These are phyloP conservation scores for Elongisporangium prolatum DNA, from an alignment of 352 stramenopile species.

Conservation along the genomic window DNA sequence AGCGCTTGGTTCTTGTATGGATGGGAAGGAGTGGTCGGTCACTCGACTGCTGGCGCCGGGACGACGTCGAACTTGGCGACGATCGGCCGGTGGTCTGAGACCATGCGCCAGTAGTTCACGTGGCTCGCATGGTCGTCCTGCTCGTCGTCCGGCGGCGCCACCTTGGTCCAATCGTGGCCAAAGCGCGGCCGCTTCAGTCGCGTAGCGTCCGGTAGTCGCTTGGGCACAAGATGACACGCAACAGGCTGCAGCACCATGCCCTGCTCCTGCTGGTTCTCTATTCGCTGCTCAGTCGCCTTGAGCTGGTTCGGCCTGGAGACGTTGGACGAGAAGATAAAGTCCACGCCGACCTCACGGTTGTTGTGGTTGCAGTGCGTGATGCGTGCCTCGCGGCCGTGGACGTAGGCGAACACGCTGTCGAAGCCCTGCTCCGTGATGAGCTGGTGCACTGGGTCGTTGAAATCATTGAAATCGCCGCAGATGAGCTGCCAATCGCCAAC, in stretches of 20 bases:
- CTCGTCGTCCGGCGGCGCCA: slow-evolving; percentile 36
- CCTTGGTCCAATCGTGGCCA: slow-evolving; percentile 55
- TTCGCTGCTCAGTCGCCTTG: background rate
- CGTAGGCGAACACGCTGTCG: slow-evolving; percentile 61
- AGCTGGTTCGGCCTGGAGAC: slow-evolving; percentile 7
- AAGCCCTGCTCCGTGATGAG: slow-evolving; percentile 72
- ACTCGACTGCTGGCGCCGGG: background rate
- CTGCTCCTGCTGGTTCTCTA: slow-evolving; percentile 3
- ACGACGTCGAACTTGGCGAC: slow-evolving; percentile 58
- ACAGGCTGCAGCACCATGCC: slow-evolving; percentile 29
- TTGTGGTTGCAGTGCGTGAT: slow-evolving; percentile 90
- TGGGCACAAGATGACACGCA: slow-evolving; percentile 57
- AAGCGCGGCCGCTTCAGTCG: slow-evolving; percentile 76
- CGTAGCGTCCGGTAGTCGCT: slow-evolving; percentile 51
- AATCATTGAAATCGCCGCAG: slow-evolving; percentile 87
- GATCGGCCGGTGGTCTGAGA: slow-evolving; percentile 73
- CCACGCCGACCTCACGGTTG: slow-evolving; percentile 81
- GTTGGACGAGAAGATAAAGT: slow-evolving; percentile 81
- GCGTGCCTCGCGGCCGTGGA: slow-evolving; percentile 72
- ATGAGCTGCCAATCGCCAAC: slow-evolving; percentile 38
- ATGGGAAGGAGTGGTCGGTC: background rate
- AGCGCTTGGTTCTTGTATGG: background rate
- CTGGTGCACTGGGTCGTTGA: slow-evolving; percentile 76
- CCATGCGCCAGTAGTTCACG: slow-evolving; percentile 81
- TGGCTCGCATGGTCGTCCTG: slow-evolving; percentile 43